Evolutionary conservation across 768 basidiomycete genomes (phyloP).

Genomic region (Cystofilobasidium ferigula): DNA sequence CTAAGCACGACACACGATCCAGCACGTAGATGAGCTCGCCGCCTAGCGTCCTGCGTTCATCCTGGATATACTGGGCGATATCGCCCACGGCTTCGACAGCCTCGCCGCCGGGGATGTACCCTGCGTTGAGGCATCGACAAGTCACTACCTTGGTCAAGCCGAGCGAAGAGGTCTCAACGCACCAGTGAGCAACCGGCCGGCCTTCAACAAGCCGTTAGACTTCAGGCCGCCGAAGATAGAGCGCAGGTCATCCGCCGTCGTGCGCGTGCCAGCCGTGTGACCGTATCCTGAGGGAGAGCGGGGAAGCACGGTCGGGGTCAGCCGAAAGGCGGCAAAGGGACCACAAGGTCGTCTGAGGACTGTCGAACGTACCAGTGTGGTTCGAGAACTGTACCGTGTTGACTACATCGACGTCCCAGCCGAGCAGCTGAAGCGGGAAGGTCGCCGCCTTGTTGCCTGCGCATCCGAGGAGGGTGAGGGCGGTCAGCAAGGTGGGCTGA

Average conservation of each 20-base stretch:
- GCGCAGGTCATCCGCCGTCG: constrained; percentile 64
- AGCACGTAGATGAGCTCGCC: constrained; percentile 69
- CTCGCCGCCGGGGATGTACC: constrained; percentile 79
- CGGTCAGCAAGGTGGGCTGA: constrained; percentile 30
- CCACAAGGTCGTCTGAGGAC: too few relatives aligned
- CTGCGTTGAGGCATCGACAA: constrained; percentile 40
- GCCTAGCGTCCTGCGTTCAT: neutral
- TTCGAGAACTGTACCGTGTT: constrained; percentile 85
- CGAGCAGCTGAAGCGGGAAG: constrained; percentile 51
- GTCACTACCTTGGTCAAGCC: too few relatives aligned
- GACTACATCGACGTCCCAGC: constrained; percentile 87
- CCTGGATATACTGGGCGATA: constrained; percentile 49
- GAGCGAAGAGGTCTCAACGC: too few relatives aligned
- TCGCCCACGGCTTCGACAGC: constrained; percentile 57
- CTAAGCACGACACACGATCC: constrained; percentile 62
- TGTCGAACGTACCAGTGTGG: constrained; percentile 57
- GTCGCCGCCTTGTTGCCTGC: constrained; percentile 52
- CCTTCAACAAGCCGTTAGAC: constrained; percentile 59
- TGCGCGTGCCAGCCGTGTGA: constrained; percentile 63
- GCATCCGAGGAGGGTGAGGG: neutral
- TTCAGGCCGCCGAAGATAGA: constrained; percentile 64
- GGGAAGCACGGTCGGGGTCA: neutral
- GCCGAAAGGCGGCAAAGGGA: neutral
- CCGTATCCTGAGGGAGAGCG: constrained; percentile 56
- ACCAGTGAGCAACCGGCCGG: constrained; percentile 72